Base-by-base conservation (phyloP, 1,284 basidiomycete genomes). In the Takashimella koratensis region DNA sequence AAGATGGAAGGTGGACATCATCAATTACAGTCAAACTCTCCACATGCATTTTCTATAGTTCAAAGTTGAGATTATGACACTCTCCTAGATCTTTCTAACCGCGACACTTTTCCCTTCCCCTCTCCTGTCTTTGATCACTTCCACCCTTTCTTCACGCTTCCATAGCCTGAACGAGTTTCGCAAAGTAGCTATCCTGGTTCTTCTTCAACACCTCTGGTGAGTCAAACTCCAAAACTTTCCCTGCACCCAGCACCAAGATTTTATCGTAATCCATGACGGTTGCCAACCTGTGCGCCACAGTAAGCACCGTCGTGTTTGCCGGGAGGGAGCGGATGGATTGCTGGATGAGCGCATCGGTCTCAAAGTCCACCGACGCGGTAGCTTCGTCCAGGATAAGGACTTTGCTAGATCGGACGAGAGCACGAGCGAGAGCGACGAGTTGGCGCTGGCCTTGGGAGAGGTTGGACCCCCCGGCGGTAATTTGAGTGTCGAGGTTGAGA, bases 381-480 rank as follows among this genome's bases (percentile, higher is more conserved):
- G 78, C 77, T 64, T 83, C 82, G 63, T 83, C 82, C 44, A 83
- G 69, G 4, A 83, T 75, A 16, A 82, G 63, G 23, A 83, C 75
- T 63, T 78, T 81, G 53, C 77, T 77, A 52, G 73, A 63, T 53
- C 80, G 67, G 1, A 82, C 74, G 49, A 83, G 73, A 0, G 81
- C 82, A 41, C 81, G 73, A 0, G 82, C 81, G 3, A 82, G 73
- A 0, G 80, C 79, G 16, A 79, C 73, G n/a, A 82, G 83, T 66
- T 88, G 86, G 3, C 86, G 77, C 65, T 88, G 85, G 2, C 86
- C 86, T 30, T 86, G 83, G 1, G 82, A 84, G 24, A 88, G 76
- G 64, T 88, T 88, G 13, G 78, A 70, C 4, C 86, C 86, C 0
- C 70, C 76, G 24, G 71, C 71, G 2, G 74, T 58, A 41, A 76